Evolutionary conservation across 2,329 filamentous ascomycete species (phyloP).

Genomic region (Magnaporthiopsis rhizophila): DNA sequence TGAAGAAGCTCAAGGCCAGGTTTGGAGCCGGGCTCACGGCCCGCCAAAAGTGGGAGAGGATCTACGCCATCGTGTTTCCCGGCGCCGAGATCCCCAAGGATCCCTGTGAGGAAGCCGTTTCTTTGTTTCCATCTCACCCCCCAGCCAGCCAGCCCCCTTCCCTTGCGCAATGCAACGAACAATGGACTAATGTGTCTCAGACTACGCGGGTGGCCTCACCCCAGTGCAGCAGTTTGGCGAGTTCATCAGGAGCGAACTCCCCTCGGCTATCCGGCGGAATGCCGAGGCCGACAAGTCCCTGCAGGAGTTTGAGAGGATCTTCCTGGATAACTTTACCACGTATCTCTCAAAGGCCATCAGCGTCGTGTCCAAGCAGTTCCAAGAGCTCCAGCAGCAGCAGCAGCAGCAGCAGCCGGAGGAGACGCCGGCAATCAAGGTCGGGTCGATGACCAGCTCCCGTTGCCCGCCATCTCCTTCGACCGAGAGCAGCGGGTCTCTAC

Average conservation of each 20-base stretch:
- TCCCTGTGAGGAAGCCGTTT: not conserved
- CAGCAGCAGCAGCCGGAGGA: not conserved
- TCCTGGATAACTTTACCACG: not conserved
- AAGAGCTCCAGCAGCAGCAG: not conserved
- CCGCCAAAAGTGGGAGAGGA: constrained; percentile 17
- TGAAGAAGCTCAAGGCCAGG: constrained; percentile 14
- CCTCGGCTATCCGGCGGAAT: not conserved
- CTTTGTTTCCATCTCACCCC: too few relatives aligned
- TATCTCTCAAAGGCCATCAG: not conserved
- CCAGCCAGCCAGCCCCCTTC: too few relatives aligned
- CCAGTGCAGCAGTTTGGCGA: not conserved
- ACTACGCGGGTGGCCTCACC: not conserved
- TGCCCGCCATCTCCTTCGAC: too few relatives aligned
- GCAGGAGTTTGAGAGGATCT: not conserved
- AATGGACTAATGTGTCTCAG: not conserved
- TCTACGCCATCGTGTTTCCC: constrained; percentile 18
- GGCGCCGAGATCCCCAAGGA: constrained; percentile 12
- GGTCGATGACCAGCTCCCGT: too few relatives aligned
- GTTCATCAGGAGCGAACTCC: not conserved
- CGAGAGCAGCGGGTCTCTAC: too few relatives aligned
- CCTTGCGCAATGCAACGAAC: too few relatives aligned
- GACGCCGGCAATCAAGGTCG: too few relatives aligned
- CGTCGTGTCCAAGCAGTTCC: not conserved
- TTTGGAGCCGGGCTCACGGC: constrained; percentile 10
- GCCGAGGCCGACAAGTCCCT: not conserved